Evolutionary conservation across 805 yeast genomes (phyloP), one percentile per base, ranked within the genome.

Genomic region (Starmera caribaea): DNA sequence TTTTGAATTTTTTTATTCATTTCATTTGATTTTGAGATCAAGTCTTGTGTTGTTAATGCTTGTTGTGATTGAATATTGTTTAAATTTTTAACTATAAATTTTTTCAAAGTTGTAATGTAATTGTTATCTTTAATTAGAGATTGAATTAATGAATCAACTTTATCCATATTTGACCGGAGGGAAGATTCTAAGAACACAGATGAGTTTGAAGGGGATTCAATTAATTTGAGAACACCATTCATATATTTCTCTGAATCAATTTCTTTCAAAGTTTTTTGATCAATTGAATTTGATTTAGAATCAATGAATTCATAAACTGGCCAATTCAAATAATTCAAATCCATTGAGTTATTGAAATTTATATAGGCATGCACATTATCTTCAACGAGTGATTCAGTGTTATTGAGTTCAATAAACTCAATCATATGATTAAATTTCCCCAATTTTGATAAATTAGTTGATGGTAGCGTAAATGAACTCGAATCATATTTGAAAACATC

Each of bases 311-410:
- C 36, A 35, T 46, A 49, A 9, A 46, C 48, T 14, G 52, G 54
- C 53, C 51, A 52, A 21, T 42, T 43, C 21, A 41, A 35, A 14
- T 16, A 33, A 12, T 16, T 29, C 14, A n/a, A 27, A 24, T 21
- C 32, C 16, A 21, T 16, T 3, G 35, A 14, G 6, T 16, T 30
- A 14, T 48, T 41, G n/a, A 45, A 34, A 7, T 45, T 37, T 7
- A 61, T 33, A 42, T 59, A 61, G 9, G 57, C 38, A 38, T 59
- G 63, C 40, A 62, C 57, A 8, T 53, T 54, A 38, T 58, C 61
- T 3, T 37, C 41, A n/a, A 33, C 37, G 6, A 21, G 8, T 21
- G 26, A 21, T 21, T 21, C 8, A 2, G 36, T 16, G 9, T 42
- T 16, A 11, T 44, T 41, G 14, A 55, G 21, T 34, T 59, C 62